These are phyloP conservation scores for Purshia tridentata DNA, from an alignment of 306 rosid genomes.

Conservation along the genomic window DNA sequence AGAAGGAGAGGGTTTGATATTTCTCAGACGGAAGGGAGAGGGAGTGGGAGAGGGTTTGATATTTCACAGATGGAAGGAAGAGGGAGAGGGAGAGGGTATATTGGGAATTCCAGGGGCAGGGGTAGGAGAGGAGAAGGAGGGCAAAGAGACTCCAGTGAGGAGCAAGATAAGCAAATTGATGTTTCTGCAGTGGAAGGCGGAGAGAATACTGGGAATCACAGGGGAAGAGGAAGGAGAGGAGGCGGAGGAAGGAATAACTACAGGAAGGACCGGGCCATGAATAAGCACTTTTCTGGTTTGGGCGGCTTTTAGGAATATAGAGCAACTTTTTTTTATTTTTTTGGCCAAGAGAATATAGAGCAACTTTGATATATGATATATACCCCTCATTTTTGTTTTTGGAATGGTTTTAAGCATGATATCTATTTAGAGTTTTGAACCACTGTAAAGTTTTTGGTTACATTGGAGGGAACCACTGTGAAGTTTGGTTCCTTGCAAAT, in stretches of 20 bases:
- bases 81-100: conserved; percentile 23
- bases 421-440: background rate
- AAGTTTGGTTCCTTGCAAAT: background rate
- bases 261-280: conserved; percentile 87
- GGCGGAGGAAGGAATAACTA: conserved; percentile 62
- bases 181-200: conserved; percentile 20
- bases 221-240: conserved; percentile 38
- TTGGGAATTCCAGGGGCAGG: conserved; percentile 30
- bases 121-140: conserved; percentile 38
- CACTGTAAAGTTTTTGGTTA: background rate
- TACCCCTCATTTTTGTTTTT: background rate
- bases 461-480: no score
- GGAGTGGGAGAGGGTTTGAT: conserved; percentile 16
- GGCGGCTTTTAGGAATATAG: conserved; percentile 48
- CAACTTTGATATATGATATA: background rate
- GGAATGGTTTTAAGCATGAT: conserved; percentile 3
- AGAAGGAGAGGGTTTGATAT: background rate
- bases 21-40: background rate
- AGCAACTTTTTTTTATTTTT: no score
- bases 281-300: conserved; percentile 81
- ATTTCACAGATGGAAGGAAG: conserved; percentile 12
- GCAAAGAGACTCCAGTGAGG: background rate
- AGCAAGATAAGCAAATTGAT: conserved; percentile 23
- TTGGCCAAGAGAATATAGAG: no score
- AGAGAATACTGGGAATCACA: conserved; percentile 22